Evolutionary conservation across 2,329 filamentous ascomycete species (phyloP), one percentile per base, ranked within the genome.

Genomic region (Fusarium cyanostomum): DNA sequence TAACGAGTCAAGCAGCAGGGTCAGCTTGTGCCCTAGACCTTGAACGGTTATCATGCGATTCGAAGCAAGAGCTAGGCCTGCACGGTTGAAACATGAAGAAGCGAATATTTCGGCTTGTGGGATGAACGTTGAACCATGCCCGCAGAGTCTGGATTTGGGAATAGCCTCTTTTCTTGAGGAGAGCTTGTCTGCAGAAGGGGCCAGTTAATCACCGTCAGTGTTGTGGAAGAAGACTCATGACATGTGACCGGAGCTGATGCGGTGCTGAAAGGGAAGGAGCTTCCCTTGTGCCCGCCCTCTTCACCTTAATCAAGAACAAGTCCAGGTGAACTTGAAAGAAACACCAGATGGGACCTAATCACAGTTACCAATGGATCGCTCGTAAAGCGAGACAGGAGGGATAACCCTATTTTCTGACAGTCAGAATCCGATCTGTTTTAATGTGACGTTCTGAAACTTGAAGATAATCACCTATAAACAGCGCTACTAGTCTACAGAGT

Each of bases 11-110:
- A 50, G 49, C 35, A 38, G 39, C 48, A 30, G 27, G 24, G 26
- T 44, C 35, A 39, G 33, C 48, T 48, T 58, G 42, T 52, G 51
- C 35, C 54, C 35, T 56, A 31, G 12, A 37, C 43, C 50, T 44
- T 54, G 27, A 13, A 51, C 41, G 35, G 18, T 43, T 27, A 30
- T 52, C 13, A 43, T 52, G n/a, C 27, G 49, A 60, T 18, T 41
- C 15, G 46, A 38, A 27, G 42, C 35, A 52, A 41, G 21, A 26
- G 21, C 35, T 21, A 24, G 58, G 43, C 56, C 28, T 42, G 58
- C 45, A 59, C 42, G 44, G 37, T 66, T 48, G 62, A 65, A 65
- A 66, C 62, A 46, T 51, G 37, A 35, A 21, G 37, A 50, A 52
- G 42, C 33, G 34, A 59, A 3, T 35, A 10, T 33, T 41, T 60